Evolutionary conservation across 805 yeast genomes (phyloP).

Genomic region (Metschnikowia gelsemii): DNA sequence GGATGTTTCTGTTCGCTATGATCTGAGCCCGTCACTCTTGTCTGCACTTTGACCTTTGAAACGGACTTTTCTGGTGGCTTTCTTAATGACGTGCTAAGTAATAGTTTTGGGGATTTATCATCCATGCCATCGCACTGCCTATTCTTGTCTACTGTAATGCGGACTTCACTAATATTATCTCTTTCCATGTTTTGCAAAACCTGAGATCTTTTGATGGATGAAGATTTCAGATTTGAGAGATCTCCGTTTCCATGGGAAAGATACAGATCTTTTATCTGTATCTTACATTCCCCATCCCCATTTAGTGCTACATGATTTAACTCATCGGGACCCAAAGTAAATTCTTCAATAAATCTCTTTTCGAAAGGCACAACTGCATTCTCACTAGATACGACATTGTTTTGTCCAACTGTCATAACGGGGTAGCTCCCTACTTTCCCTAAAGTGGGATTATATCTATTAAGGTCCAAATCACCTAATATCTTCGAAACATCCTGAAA

Average conservation of each 20-base stretch:
- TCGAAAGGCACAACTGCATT: background rate
- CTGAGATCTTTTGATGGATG: background rate
- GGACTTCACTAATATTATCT: background rate
- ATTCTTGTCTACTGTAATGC: background rate
- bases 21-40: conserved; percentile 20
- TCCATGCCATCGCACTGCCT: no score
- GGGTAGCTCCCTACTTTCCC: background rate
- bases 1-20: conserved; percentile 19
- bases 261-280: background rate
- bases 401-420: background rate
- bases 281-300: no score
- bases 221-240: background rate
- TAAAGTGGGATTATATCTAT: background rate
- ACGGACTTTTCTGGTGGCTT: conserved; percentile 34
- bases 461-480: background rate
- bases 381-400: background rate
- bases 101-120: background rate
- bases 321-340: background rate
- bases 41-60: conserved; percentile 35
- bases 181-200: background rate
- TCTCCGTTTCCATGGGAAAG: background rate
- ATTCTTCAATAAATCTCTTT: background rate
- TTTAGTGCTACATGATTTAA: no score
- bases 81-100: conserved; percentile 15
- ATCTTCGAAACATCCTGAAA: background rate